Conservation (phyloP, 1,284 basidiomycete genomes). For the Leccinum pallidistipes region DNA sequence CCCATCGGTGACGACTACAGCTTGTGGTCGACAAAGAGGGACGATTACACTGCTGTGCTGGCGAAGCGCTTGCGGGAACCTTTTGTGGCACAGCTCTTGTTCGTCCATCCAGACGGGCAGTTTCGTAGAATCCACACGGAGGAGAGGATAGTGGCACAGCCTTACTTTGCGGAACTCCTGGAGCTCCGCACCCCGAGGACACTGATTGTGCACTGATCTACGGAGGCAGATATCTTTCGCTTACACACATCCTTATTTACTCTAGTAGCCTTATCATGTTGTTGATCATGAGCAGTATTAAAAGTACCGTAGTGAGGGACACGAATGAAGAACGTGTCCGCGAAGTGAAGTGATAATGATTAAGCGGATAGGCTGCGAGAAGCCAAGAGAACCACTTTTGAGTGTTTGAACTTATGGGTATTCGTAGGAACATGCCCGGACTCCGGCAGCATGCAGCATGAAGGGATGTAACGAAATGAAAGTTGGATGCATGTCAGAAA, state of each 20-base stretch:
- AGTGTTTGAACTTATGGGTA: too few species aligned
- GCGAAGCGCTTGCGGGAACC: slow-evolving; percentile 18
- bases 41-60: slow-evolving; percentile 9
- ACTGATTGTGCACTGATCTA: slow-evolving; percentile 21
- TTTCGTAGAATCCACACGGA: slow-evolving; percentile 24
- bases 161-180: slow-evolving; percentile 15
- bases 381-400: neutral
- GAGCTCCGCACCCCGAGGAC: slow-evolving; percentile 22
- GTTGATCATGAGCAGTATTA: too few species aligned
- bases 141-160: slow-evolving; percentile 23
- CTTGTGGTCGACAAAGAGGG: slow-evolving; percentile 18
- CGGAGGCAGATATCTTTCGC: too few species aligned
- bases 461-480: too few species aligned
- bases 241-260: too few species aligned
- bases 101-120: slow-evolving; percentile 21
- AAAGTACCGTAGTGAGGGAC: neutral
- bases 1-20: slow-evolving; percentile 2
- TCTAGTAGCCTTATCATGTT: too few species aligned
- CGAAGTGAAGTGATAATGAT: neutral
- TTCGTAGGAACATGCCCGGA: too few species aligned
- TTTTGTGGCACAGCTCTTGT: slow-evolving; percentile 25
- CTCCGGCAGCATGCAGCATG: too few species aligned
- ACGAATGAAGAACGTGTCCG: neutral
- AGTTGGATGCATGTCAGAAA: neutral
- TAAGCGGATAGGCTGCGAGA: neutral